Evolutionary conservation across 495 filamentous ascomycete species (phyloP).

Genomic region (Neurospora sp.): DNA sequence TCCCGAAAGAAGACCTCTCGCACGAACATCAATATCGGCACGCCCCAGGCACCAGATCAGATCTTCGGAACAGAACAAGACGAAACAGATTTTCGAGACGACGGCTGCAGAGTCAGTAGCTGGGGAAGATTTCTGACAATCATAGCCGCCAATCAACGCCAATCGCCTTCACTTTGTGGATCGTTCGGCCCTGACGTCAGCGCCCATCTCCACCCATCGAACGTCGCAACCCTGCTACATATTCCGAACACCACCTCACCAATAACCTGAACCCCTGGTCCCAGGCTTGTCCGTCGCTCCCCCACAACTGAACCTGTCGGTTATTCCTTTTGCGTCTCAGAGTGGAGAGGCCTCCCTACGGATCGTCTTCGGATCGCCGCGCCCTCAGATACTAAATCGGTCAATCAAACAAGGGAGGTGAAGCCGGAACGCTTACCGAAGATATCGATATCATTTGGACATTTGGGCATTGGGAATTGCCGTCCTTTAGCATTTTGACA

Average conservation of each 20-base stretch:
- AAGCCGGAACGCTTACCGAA: not conserved
- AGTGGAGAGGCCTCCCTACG: not conserved
- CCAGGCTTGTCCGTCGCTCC: not conserved
- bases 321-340: not conserved
- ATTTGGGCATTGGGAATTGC: not conserved
- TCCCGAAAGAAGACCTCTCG: not conserved
- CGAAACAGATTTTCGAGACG: not conserved
- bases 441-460: not conserved
- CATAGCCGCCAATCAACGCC: not conserved
- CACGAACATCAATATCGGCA: not conserved
- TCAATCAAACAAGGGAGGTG: not conserved
- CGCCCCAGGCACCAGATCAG: not conserved
- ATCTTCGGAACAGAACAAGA: not conserved
- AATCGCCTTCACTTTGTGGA: not conserved
- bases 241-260: not conserved
- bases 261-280: not conserved
- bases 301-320: not conserved
- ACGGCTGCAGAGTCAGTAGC: not conserved
- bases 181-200: not conserved
- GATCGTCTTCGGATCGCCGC: not conserved
- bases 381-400: not conserved
- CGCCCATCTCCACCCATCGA: not conserved
- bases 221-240: not conserved
- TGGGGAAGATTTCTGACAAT: not conserved
- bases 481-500: not conserved